Evolutionary conservation across 306 rosid species (phyloP), one percentile per base, ranked within the genome.

Genomic region (Rubus idaeus): DNA sequence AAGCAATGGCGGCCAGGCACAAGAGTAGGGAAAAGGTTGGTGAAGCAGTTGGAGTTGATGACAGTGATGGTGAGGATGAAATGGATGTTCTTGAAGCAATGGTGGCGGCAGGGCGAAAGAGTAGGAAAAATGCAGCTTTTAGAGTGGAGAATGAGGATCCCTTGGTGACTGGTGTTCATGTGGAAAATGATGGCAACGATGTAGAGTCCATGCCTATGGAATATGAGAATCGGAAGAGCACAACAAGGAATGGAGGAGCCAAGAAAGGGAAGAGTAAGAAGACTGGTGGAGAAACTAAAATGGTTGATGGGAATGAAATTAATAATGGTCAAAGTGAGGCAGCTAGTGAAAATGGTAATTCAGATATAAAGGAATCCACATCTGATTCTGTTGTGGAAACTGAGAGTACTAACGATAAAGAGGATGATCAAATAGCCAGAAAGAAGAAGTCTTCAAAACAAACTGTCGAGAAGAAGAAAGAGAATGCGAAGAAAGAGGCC

Each of bases 81-180:
- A 71, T 70, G 72, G 84, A 70, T 58, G 74, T 83, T 68, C 91
- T 95, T 56, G 89, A 88, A 85, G 96, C 93, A 41, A 88, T 90
- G 97, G 21, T 89, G 75, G 86, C 89, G 75, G 86, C 89, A 0
- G 93, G 92, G 71, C 84, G 50, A 23, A 89, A 72, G 81, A 86
- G 70, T 78, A 87, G 84, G 80, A 87, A 85, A 81, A 76, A 81
- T 6, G 72, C 50, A 67, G 62, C 87, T 77, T 74, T 76, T 20
- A 58, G 21, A 12, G 77, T 45, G 37, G 88, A 83, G 64, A 68
- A 63, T 62, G 58, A 71, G 75, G 88, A 66, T 41, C 35, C 82
- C 18, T 50, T 89, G 3, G 60, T 53, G 69, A 52, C 60, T 13
- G 41, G 74, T 46, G 53, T 81, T 69, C 79, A 51, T 51, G 77